A percentile compares a stretch with the other conserved stretches of the same genome.
Conservation (phyloP, 306 rosid genomes). For the Cucumis cinereus region DNA sequence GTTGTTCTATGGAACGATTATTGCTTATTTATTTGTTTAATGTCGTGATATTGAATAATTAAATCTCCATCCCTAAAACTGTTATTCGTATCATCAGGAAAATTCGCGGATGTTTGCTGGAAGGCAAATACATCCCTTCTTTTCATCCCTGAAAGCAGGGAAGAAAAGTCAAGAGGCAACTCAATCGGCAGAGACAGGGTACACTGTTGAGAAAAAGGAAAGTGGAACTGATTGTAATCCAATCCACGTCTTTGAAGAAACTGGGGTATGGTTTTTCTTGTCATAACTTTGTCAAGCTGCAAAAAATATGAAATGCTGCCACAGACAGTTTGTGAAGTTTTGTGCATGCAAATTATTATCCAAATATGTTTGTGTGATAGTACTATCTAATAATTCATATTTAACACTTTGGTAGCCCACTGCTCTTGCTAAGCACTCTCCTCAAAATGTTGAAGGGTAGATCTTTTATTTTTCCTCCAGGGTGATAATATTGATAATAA, state of each 20-base stretch:
- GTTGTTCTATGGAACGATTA: neutral
- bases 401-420: neutral
- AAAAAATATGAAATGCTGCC: neutral
- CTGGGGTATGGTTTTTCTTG: conserved; percentile 27
- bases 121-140: conserved; percentile 58
- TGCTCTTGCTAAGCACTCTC: neutral
- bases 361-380: neutral
- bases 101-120: conserved; percentile 60
- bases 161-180: conserved; percentile 28
- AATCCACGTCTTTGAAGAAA: conserved; percentile 64
- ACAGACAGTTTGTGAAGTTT: neutral
- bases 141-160: conserved; percentile 31
- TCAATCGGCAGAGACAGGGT: conserved; percentile 16
- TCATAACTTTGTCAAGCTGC: neutral
- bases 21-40: neutral
- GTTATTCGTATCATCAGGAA: conserved; percentile 36
- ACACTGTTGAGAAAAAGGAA: conserved; percentile 11
- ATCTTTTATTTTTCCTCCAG: neutral
- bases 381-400: neutral
- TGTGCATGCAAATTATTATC: neutral
- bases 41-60: neutral
- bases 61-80: conserved; percentile 3
- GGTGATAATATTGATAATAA: conserved; percentile 9
- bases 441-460: neutral
- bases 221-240: conserved; percentile 22